Base-by-base conservation (phyloP, 2,329 filamentous ascomycete species). In the Tricladium varicosporioides region DNA sequence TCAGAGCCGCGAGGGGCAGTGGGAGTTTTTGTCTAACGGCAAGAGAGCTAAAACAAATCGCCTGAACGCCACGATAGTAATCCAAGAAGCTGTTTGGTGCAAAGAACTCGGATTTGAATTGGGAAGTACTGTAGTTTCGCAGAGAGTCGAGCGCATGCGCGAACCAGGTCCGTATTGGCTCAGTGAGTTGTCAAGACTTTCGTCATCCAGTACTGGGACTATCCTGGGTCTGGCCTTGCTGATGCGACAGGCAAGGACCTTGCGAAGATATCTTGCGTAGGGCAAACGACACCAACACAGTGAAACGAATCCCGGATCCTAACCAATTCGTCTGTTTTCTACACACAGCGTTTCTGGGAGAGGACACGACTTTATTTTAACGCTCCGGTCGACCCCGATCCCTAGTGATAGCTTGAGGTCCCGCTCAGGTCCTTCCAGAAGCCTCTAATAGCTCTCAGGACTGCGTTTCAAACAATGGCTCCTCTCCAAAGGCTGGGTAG, bases 41-140 rank as follows among this genome's bases (percentile, higher is more conserved):
- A 22, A 31, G 42, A 48, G 45, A 44, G 31, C 14, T n/a, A 19
- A 14, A 45, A 58, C 22, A 27, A 9, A 32, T 42, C 49, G 50
- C 31, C 46, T 42, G 31, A 54, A 36, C 59, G 51, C 82, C 58
- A 82, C 74, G 62, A 86, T 84, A 69, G 57, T 76, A 88, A 46
- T 92, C 89, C 78, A 90, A 88, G 69, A 22, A 45, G 92, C 96
- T 59, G 80, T 96, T 19, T 76, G 96, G 57, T 85, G 87, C 46
- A 86, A 88, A 65, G 94, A 88, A 10, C 87, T 95, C 8, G 32
- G 32, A 47, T 33, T 32, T 52, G 48, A 51, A 43, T 48, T 52
- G 40, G 33, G 44, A 22, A 44, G 48, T 45, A 54, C 51, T 49
- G 57, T 54, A 48, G 59, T 63, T 63, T 59, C 53, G 59, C 51